Percentiles rank a stretch among this genome's conserved stretches.
Evolutionary conservation across 441 rosid species (phyloP).

Genomic region (Eruca vesicaria): DNA sequence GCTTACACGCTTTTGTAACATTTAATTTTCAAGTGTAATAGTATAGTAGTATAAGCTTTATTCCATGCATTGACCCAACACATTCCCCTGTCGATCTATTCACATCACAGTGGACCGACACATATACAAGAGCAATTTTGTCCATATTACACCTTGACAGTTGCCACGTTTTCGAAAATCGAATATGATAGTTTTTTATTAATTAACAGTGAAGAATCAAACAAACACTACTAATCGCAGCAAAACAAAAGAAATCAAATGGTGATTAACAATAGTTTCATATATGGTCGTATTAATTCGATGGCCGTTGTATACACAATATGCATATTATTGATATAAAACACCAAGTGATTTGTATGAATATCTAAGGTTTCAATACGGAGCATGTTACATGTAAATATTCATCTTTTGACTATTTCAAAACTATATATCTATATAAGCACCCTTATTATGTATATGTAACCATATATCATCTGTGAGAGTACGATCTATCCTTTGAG

Average conservation of each 20-base stretch:
- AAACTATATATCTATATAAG: neutral
- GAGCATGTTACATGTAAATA: neutral
- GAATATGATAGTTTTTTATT: neutral
- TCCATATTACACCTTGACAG: neutral
- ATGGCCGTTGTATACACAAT: no score
- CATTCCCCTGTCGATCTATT: neutral
- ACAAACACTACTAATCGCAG: neutral
- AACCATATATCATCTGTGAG: neutral
- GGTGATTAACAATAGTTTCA: neutral
- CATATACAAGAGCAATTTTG: neutral
- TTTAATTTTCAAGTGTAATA: constrained; percentile 20
- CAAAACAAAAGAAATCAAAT: neutral
- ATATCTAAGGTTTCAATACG: neutral
- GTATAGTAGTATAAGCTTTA: constrained; percentile 15
- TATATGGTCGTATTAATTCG: no score
- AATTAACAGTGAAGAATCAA: neutral
- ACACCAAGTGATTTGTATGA: neutral
- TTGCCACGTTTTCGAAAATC: neutral
- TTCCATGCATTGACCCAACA: constrained; percentile 29
- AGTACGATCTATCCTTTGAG: neutral
- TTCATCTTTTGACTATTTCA: constrained; percentile 12
- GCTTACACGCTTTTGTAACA: constrained; percentile 18
- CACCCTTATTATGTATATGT: neutral
- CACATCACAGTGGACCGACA: constrained; percentile 24
- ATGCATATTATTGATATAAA: neutral